Evolutionary conservation across 2,329 filamentous ascomycete genomes (phyloP).

Genomic region (Cadophora luteo-olivacea): DNA sequence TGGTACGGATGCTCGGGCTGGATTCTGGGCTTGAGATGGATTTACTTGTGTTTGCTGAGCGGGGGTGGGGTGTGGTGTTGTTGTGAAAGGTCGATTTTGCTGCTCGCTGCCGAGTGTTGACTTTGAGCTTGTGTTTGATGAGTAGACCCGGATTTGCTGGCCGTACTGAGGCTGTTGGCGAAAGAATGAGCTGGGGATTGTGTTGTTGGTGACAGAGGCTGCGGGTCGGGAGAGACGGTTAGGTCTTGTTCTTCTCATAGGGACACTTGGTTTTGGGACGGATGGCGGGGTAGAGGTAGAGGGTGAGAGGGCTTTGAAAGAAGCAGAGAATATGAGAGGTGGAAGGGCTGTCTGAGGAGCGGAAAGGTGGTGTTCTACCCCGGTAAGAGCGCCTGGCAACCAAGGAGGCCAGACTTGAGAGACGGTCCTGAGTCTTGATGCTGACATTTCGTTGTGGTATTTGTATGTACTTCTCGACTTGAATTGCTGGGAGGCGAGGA

Average conservation of each 20-base stretch:
- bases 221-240: conserved; percentile 1
- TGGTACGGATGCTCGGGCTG: background rate
- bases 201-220: conserved; percentile 10
- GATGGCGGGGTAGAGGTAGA: background rate
- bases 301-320: conserved; percentile 19
- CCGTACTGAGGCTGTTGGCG: conserved; percentile 8
- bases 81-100: conserved; percentile 3
- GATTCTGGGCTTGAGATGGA: background rate
- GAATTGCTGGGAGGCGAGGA: background rate
- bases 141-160: conserved; percentile 12
- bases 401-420: conserved; percentile 32
- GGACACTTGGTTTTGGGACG: background rate
- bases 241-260: conserved; percentile 9
- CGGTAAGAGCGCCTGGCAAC: conserved; percentile 28
- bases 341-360: conserved; percentile 18
- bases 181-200: conserved; percentile 12
- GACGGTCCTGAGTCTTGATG: conserved; percentile 18
- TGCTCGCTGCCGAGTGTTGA: background rate
- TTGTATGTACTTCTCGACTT: background rate
- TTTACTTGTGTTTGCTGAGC: conserved; percentile 16
- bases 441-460: conserved; percentile 17
- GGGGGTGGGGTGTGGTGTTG: background rate
- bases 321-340: conserved; percentile 25
- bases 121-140: background rate
- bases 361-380: conserved; percentile 22